Percentiles rank a stretch among this genome's conserved stretches.
These are phyloP conservation scores for Pestalotiopsis fici DNA, from an alignment of 2,329 filamentous ascomycete genomes.

Conservation along the genomic window DNA sequence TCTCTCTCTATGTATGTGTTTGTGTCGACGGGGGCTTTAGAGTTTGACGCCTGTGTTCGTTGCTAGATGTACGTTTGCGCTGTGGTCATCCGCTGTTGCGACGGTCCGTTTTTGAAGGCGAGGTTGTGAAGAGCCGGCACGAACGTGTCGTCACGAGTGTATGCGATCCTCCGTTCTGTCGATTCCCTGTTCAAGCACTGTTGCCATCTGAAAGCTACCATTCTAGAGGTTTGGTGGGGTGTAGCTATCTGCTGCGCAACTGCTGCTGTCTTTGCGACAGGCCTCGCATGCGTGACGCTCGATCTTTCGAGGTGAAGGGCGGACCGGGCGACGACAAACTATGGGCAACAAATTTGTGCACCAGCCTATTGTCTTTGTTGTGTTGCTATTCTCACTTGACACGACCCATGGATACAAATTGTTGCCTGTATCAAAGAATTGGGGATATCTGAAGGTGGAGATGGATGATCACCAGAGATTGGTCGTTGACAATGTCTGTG, in stretches of 20 bases:
- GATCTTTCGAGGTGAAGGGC: not conserved
- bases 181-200: conserved; percentile 3
- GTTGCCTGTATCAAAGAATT: not conserved
- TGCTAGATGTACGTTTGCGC: conserved; percentile 14
- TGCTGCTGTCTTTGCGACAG: not conserved
- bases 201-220: conserved; percentile 7
- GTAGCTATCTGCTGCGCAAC: not conserved
- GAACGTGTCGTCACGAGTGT: not conserved
- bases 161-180: not conserved
- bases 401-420: not conserved
- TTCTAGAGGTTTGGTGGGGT: conserved; percentile 5
- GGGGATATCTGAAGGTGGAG: not conserved
- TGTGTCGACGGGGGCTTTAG: not conserved
- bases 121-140: conserved; percentile 9
- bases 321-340: not conserved
- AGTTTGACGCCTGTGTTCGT: conserved; percentile 17
- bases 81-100: conserved; percentile 23
- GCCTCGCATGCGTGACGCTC: not conserved
- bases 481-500: not conserved
- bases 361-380: not conserved
- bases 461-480: not conserved
- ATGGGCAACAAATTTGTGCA: not conserved
- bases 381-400: not conserved
- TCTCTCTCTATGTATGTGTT: conserved; percentile 21
- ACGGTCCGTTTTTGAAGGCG: conserved; percentile 18